Evolutionary conservation across 257 asterid genomes (phyloP), one percentile per base, ranked within the genome.

Genomic region (Rhazya stricta): DNA sequence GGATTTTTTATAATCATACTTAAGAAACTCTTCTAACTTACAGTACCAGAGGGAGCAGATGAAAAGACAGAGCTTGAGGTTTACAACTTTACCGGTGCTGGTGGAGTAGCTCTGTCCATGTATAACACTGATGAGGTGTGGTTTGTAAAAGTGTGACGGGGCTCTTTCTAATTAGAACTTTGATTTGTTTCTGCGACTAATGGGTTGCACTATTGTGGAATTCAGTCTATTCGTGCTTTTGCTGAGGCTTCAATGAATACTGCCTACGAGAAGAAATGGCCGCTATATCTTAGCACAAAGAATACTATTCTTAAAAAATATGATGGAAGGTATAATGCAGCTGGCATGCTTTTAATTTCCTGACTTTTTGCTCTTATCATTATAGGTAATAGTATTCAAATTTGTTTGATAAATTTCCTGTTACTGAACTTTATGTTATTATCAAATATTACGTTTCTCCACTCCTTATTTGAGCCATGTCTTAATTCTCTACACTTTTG

Each of bases 61-160:
- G 96, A 89, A 30, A 81, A 78, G 85, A 89, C 89, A 2, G 99
- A 92, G 77, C 39, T 89, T 0, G 99, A 95, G 86, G 97, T 95
- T 79, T 92, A 69, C 84, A 85, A 95, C 82, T 95, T 95, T 85
- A 89, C 97, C 67, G 98, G 98, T 56, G 96, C 85, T 42, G 99
- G 99, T 78, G 99, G 99, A 70, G 99, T 95, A 72, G 98, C 98
- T 81, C 84, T 92, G 81, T 80, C 98, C 65, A 95, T 95, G 99
- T 95, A 95, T 91, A 92, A 95, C 94, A 95, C 99, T 29, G 99
- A 92, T 72, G 99, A 95, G 99, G 99, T 95, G 76, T 76, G 91
- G 57, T 79, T 75, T 76, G 46, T 69, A 50, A 61, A 53, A 73
- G 68, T 67, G 43, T 9, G 9, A 8, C 21, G 4, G 19, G 37